A percentile compares a stretch with the other conserved stretches of the same genome.
Evolutionary conservation across 106 monocot species (phyloP).

Genomic region (Allium sativum): DNA sequence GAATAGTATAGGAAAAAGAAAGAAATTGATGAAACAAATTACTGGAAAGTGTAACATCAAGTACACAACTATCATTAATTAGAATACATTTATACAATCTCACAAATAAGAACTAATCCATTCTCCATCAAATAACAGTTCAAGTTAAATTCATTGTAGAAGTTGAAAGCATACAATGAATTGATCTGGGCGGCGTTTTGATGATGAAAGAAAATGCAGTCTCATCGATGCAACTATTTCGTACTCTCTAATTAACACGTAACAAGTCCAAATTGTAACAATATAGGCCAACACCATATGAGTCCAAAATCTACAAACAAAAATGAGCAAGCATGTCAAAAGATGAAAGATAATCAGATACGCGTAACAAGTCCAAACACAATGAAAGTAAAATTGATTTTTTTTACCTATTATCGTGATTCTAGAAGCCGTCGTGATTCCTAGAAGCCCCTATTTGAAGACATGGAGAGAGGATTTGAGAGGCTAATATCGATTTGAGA

Average conservation of each 20-base stretch:
- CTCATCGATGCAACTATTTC: conserved; percentile 67
- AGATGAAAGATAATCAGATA: neutral
- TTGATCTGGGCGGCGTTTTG: conserved; percentile 75
- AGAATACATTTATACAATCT: too few relatives aligned
- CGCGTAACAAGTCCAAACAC: too few relatives aligned
- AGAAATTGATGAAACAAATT: neutral
- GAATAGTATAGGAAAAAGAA: neutral
- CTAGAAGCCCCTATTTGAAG: too few relatives aligned
- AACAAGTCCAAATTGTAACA: conserved; percentile 85
- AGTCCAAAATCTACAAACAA: conserved; percentile 48
- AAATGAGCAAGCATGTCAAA: neutral
- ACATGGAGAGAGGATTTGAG: too few relatives aligned
- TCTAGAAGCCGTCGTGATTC: too few relatives aligned
- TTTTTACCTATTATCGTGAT: too few relatives aligned
- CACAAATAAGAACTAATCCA: neutral
- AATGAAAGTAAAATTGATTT: too few relatives aligned
- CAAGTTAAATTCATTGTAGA: neutral
- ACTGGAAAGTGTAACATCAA: neutral
- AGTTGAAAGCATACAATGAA: conserved; percentile 51
- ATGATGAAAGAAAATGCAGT: conserved; percentile 70
- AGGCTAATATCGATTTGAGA: too few relatives aligned
- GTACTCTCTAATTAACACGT: conserved; percentile 65
- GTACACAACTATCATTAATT: neutral
- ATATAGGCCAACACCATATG: conserved; percentile 69
- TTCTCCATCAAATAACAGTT: neutral